Evolutionary conservation across 257 asterid species (phyloP), one percentile per base, ranked within the genome.

Genomic region (Ehretia macrophylla): DNA sequence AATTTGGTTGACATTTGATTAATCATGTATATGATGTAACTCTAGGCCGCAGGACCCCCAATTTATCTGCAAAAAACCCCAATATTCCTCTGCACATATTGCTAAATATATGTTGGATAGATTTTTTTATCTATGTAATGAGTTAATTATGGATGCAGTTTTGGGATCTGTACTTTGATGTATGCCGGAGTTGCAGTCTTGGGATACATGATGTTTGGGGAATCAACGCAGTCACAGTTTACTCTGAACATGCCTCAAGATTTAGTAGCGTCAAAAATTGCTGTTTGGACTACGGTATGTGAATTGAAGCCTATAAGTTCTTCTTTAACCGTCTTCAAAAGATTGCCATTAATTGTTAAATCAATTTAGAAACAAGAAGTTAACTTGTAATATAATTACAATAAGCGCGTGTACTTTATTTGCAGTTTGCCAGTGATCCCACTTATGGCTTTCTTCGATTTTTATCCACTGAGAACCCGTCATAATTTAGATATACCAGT

Each of bases 281-380:
- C 96, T 19, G 76, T 93, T 5, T 93, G 99, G 99, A 86, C 97
- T 11, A 88, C 97, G 65, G 99, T 92, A 78, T 4, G 88, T 71
- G 13, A 38, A 50, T 44, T 16, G 20, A 16, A 47, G 20, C 10
- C 17, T 6, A 47, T 3, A 17, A 20, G 5, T 47, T 1, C 6
- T 6, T 27, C 35, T 27, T 27, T 6, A 27, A 3, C 4, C 35
- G 3, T 27, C 35, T 27, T 1, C 35, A 27, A 27, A 1, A 27
- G 35, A 6, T 27, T 27, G 6, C 4, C 35, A 27, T 27, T 27
- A 27, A n/a, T n/a, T n/a, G n/a, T n/a, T n/a, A n/a, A n/a, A n/a
- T n/a, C n/a, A n/a, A n/a, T n/a, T n/a, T n/a, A n/a, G n/a, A n/a
- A n/a, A n/a, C n/a, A n/a, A n/a, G n/a, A n/a, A n/a, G n/a, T n/a